Percentiles rank a stretch among this genome's conserved stretches.
Conservation (phyloP, 179 eudicot genomes). For the Heliamphora pulchella region DNA sequence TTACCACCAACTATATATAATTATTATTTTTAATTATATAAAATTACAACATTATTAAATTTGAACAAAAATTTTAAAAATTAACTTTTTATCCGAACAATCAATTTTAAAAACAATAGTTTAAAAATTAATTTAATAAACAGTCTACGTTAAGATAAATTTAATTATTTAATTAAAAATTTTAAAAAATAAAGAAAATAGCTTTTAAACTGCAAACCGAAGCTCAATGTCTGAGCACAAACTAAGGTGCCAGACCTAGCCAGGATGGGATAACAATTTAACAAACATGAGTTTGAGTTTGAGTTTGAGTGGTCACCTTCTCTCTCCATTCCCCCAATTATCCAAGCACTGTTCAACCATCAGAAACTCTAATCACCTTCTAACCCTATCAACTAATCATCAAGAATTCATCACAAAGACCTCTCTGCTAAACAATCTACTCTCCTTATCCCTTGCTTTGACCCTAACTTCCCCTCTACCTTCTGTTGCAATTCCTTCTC, state of each 20-base stretch:
- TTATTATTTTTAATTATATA: too few species aligned
- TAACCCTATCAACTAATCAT: not conserved
- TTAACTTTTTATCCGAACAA: too few species aligned
- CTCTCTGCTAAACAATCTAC: conserved; percentile 31
- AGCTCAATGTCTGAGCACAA: not conserved
- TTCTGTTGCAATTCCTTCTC: conserved; percentile 61
- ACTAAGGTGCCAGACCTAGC: not conserved
- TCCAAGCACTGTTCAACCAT: conserved; percentile 13
- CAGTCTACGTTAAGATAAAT: too few species aligned
- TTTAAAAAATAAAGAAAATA: too few species aligned
- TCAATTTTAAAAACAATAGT: too few species aligned
- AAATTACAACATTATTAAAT: too few species aligned
- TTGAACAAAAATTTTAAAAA: too few species aligned
- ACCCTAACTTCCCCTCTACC: conserved; percentile 56
- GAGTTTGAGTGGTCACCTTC: conserved; percentile 28
- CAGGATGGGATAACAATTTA: not conserved
- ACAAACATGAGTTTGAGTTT: conserved; percentile 11
- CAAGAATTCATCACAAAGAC: conserved; percentile 17
- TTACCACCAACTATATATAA: too few species aligned
- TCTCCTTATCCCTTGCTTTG: conserved; percentile 55
- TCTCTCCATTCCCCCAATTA: conserved; percentile 21
- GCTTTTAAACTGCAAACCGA: too few species aligned
- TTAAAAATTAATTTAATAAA: too few species aligned
- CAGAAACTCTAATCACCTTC: conserved; percentile 17
- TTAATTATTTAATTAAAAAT: too few species aligned